Base-by-base conservation (phyloP, 1,284 basidiomycete genomes). In the Xanthoconium separans region DNA sequence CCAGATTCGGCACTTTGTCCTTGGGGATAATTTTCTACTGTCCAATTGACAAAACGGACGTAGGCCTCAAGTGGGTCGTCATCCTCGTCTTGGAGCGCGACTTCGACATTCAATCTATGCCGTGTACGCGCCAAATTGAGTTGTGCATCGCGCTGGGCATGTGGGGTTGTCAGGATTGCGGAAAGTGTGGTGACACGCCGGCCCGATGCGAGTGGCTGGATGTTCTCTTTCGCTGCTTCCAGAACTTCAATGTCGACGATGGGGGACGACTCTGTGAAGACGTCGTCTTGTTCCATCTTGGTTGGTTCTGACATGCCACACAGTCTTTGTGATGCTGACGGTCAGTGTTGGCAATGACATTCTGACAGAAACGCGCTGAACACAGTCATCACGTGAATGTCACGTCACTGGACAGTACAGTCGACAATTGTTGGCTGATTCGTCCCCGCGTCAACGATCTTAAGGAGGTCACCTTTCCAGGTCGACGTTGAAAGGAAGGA, bases 141-240 rank as follows among this genome's bases (percentile, higher is more conserved):
- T 54, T 83, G 83, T 11, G 78, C 75, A 59, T 90, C 87, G 54
- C 89, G 79, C 59, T 86, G 83, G 2, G 80, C 83, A 65, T 89
- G 87, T 22, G 89, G 89, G 0, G 87, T 91, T 16, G 83, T 73
- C 37, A 91, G 75, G 53, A 90, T 78, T 43, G 81, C 78, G 18
- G 87, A 87, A 47, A 91, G 77, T 0, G 89, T 79, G 10, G 88
- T 88, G 49, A 87, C 89, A 59, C 86, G 79, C 49, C 89, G 78
- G 15, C 89, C 89, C 6, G 80, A 77, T 7, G 84, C 86, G 15
- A 91, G 78, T 44, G 87, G 89, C 65, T 89, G 89, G 37, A 91
- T 87, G 62, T 91, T 91, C 70, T 91, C 89, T 66, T 91, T 91
- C 6, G 87, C 81, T 3, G 87, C 87, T 64, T 91, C 88, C n/a